These are phyloP conservation scores for Escallonia herrerae DNA, from an alignment of 129 eudicot genomes.

Conservation along the genomic window DNA sequence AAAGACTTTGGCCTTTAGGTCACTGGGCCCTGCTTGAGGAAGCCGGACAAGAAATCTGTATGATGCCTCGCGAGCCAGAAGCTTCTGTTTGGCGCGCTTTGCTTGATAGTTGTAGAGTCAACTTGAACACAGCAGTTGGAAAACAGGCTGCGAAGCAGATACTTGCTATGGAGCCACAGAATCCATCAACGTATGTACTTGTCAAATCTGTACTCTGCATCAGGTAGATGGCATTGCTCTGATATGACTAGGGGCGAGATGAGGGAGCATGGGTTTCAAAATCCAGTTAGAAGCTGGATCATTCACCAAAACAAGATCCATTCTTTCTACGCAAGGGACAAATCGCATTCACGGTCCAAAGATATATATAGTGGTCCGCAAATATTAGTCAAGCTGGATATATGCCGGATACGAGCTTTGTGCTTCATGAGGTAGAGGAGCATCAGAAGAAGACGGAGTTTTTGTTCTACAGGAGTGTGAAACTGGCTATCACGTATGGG, in stretches of 20 bases:
- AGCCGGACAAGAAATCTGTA: conserved; percentile 52
- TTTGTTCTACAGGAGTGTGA: conserved; percentile 80
- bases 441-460: conserved; percentile 80
- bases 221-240: conserved; percentile 86
- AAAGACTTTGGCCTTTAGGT: conserved; percentile 25
- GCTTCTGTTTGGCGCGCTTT: conserved; percentile 70
- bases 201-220: conserved; percentile 78
- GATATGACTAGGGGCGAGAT: conserved; percentile 65
- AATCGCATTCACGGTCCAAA: conserved; percentile 55
- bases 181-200: conserved; percentile 69
- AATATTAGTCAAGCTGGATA: conserved; percentile 67
- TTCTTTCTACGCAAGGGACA: conserved; percentile 73
- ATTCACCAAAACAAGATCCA: conserved; percentile 52
- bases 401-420: conserved; percentile 82
- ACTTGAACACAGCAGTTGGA: conserved; percentile 43
- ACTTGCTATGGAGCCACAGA: conserved; percentile 60
- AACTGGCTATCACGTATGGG: conserved; percentile 66
- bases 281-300: conserved; percentile 85
- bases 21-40: conserved; percentile 85
- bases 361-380: conserved; percentile 66
- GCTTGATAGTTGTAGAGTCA: conserved; percentile 58
- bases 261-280: conserved; percentile 66
- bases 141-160: conserved; percentile 62
- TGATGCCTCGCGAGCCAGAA: conserved; percentile 64
- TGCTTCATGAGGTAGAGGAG: conserved; percentile 96